Base-by-base conservation (phyloP, 2,329 filamentous ascomycete species). In the Stachybotrys echinatus region DNA sequence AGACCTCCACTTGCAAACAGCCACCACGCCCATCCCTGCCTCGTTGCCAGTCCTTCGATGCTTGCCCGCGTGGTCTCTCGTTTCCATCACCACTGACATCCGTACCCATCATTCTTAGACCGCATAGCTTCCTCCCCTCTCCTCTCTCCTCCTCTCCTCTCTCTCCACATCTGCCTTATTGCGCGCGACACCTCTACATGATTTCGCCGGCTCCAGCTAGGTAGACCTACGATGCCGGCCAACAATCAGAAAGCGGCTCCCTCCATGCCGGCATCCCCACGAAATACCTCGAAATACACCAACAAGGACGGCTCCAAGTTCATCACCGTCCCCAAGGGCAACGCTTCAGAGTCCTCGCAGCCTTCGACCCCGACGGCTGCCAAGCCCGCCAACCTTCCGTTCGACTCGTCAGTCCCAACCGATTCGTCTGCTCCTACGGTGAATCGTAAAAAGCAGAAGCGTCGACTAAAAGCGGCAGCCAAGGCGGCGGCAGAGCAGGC, bases 391-490 rank as follows among this genome's bases (percentile, higher is more conserved):
- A 56, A 59, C 64, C 50, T 61, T 60, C 53, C 63, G 57, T 52
- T 56, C 59, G 54, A 58, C 55, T 39, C 57, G 58, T 64, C 51
- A 53, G 51, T 52, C 51, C 58, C 54, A 44, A 47, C 52, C 52
- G 62, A 69, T 53, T 54, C 53, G 45, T 59, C 68, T 44, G 71
- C 74, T 42, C 74, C 74, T 42, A 63, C 76, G 8, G 86, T 92
- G 47, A 96, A 96, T 71, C 84, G 89, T 65, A 96, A 96, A 77
- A 97, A 96, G 76, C 88, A 94, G 69, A 96, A 96, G 77, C 84
- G 92, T 58, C 83, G 92, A 57, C 87, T 89, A 64, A 96, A 96
- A 70, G 88, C 87, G 31, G 87, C 89, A 27, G 86, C 85, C 53
- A 82, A 86, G 63, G 81, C 81, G 23, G 82, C 74, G 40, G 71